Base-by-base conservation (phyloP, 106 monocot genomes). In the Apostasia shenzhenica region DNA sequence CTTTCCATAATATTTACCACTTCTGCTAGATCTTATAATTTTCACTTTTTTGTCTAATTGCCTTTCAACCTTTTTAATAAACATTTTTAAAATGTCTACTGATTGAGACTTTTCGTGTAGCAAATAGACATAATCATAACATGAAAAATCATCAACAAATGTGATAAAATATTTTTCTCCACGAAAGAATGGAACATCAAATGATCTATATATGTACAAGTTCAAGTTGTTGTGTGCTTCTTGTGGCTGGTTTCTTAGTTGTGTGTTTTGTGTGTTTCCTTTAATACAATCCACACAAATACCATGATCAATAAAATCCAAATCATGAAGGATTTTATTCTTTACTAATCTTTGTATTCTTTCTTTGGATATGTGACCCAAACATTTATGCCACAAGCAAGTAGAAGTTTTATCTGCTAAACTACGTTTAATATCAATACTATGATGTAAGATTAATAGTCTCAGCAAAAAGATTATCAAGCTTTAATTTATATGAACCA, bases 301-400 rank as follows among this genome's bases (percentile, higher is more conserved):
- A 1, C 50, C 61, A 51, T 63, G n/a, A 49, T 80, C 53, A 48
- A 26, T 72, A 67, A 81, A 81, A 67, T 81, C 69, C 42, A 80
- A 41, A 45, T 54, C 8, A 39, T 2, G 54, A 2, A 80, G 41
- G 54, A 80, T 74, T 57, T 73, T 49, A 64, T 74, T 57, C 46
- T 55, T 70, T 54, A 74, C 46, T 6, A 80, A 70, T 54, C 39
- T 61, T 12, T 61, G n/a, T 3, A 74, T 13, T 74, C 79, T 70
- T 57, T 70, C 67, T 67, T 65, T 80, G 54, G 69, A 80, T 38
- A 68, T 68, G 14, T 73, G 61, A 52, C 72, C 59, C 14, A 79
- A 55, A 8, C 58, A 12, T 47, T 59, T 71, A 59, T 71, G 71
- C 71, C 46, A 71, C 6, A 71, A 59, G 8, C 6, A 59, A 26